Percentiles rank a stretch among this genome's conserved stretches.
phyloP scores from a whole-genome alignment of 1,284 basidiomycete genomes.

The Microbotryum saponariae region DNA sequence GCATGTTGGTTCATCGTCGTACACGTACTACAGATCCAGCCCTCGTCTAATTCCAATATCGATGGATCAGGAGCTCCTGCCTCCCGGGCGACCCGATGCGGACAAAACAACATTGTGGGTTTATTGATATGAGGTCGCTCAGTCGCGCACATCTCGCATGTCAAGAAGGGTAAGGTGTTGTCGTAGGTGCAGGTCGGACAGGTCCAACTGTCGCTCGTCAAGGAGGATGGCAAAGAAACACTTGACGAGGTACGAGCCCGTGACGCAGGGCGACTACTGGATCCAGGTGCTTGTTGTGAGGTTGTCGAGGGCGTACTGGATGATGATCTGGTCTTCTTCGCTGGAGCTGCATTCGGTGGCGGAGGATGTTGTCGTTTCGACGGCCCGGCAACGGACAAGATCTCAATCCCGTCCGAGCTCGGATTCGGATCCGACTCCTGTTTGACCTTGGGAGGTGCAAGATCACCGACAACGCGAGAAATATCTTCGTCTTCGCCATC shows the following conservation, averaged over 20 bases:
- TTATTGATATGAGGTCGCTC: conserved; percentile 44
- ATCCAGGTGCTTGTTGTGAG: too few species aligned
- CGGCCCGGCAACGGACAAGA: conserved; percentile 10
- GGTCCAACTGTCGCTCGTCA: conserved; percentile 48
- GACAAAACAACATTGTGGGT: background rate
- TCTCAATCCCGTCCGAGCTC: conserved; percentile 11
- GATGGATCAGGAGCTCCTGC: background rate
- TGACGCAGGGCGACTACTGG: too few species aligned
- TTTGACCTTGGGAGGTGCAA: conserved; percentile 3
- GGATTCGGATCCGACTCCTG: background rate
- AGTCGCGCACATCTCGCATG: conserved; percentile 58
- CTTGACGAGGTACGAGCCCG: too few species aligned
- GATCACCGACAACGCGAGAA: conserved; percentile 36
- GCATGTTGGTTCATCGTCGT: conserved; percentile 6
- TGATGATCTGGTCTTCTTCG: conserved; percentile 1
- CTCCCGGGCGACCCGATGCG: background rate
- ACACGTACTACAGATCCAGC: conserved; percentile 23
- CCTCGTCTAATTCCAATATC: background rate
- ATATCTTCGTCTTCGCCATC: conserved; percentile 5
- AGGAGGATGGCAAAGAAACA: too few species aligned
- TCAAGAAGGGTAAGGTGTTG: conserved; percentile 48
- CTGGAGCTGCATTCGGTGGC: conserved; percentile 12
- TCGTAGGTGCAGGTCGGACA: conserved; percentile 65
- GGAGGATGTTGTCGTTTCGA: conserved; percentile 15
- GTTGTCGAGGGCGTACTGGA: too few species aligned